These are phyloP conservation scores for Penicillium sp. DNA, from an alignment of 2,329 filamentous ascomycete genomes.

Conservation along the genomic window DNA sequence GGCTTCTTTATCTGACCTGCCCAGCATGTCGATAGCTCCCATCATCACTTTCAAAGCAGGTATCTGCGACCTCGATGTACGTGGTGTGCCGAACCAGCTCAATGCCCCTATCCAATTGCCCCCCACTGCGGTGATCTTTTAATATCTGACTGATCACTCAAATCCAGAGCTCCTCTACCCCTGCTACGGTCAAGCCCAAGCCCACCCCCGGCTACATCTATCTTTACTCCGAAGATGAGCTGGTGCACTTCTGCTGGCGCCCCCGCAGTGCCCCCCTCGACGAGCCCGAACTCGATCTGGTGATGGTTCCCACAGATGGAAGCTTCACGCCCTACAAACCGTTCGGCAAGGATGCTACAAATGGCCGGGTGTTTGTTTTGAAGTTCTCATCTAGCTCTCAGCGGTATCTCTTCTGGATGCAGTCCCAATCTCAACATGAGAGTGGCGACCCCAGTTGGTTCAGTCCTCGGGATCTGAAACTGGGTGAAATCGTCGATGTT, in stretches of 20 bases:
- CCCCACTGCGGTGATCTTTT: not conserved
- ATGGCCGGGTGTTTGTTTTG: constrained; percentile 87
- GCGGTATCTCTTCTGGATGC: constrained; percentile 92
- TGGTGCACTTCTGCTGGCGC: constrained; percentile 97
- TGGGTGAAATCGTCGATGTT: constrained; percentile 80
- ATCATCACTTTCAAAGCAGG: constrained; percentile 97
- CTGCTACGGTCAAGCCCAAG: constrained; percentile 69
- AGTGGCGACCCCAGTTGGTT: constrained; percentile 71
- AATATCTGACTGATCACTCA: constrained; percentile 8
- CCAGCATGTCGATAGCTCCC: constrained; percentile 75
- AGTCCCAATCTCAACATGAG: constrained; percentile 78
- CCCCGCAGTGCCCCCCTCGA: constrained; percentile 68
- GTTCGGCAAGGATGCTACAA: constrained; percentile 63
- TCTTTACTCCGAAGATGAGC: constrained; percentile 88
- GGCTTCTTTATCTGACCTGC: no score
- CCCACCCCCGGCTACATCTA: constrained; percentile 82
- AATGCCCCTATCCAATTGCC: no score
- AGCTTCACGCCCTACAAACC: constrained; percentile 79
- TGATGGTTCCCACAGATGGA: constrained; percentile 90
- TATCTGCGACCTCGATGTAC: constrained; percentile 77
- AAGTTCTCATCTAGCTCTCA: constrained; percentile 92
- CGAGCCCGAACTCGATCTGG: constrained; percentile 77
- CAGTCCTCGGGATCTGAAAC: constrained; percentile 79
- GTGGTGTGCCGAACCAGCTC: constrained; percentile 34
- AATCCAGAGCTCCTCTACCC: constrained; percentile 53